Conservation (phyloP, 441 rosid genomes). For the Bocquillonia castaneifolia region DNA sequence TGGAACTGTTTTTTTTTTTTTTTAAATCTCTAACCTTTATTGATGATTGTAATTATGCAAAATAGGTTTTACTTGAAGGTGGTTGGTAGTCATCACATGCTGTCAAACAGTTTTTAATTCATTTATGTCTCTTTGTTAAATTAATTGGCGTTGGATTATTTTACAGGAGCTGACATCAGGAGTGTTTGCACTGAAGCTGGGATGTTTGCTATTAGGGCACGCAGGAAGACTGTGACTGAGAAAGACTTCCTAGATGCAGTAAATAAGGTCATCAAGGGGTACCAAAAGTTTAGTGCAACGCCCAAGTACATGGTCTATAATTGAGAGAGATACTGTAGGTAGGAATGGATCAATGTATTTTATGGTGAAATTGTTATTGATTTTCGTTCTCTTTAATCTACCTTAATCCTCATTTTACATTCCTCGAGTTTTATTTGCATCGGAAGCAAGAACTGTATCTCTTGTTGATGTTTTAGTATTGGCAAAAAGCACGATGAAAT, state of each 20-base stretch:
- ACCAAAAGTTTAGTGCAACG: conserved; percentile 92
- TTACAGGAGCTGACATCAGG: conserved; percentile 86
- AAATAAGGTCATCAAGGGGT: conserved; percentile 92
- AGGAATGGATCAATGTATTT: not conserved
- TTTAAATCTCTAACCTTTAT: not conserved
- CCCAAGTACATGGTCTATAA: conserved; percentile 97
- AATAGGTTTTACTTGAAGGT: not conserved
- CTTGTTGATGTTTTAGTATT: not conserved
- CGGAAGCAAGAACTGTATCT: not conserved
- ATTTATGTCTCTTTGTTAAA: not conserved
- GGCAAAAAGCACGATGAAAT: not conserved
- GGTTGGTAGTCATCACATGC: not conserved
- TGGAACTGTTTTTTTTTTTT: too few species aligned
- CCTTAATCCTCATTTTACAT: not conserved
- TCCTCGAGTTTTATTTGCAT: not conserved
- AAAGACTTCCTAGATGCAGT: conserved; percentile 95
- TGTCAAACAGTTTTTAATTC: not conserved
- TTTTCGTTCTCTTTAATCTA: not conserved
- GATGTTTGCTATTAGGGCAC: conserved; percentile 90
- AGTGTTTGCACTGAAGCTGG: conserved; percentile 99
- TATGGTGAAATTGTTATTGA: conserved; percentile 3
- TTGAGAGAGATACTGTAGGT: conserved; percentile 20
- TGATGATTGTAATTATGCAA: not conserved
- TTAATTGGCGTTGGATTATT: not conserved
- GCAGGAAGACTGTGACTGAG: conserved; percentile 93